These are phyloP conservation scores for Metschnikowia amazonensis DNA, from an alignment of 805 yeast species.

Conservation along the genomic window DNA sequence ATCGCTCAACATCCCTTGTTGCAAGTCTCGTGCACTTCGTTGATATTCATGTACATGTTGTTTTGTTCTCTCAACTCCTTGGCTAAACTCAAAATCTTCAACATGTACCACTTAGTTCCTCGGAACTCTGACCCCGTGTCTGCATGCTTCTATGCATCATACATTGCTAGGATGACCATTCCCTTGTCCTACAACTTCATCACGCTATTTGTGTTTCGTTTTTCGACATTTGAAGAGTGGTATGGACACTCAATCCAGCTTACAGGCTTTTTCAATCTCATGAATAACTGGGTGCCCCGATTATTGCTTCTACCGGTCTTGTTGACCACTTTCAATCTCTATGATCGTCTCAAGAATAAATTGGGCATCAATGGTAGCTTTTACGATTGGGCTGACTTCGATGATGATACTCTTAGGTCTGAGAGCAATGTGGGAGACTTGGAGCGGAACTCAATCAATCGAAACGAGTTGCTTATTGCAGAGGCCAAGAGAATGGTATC, in stretches of 20 bases:
- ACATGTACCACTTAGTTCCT: conserved; percentile 71
- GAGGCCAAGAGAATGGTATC: conserved; percentile 41
- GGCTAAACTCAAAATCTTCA: conserved; percentile 65
- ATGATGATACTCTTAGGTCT: conserved; percentile 24
- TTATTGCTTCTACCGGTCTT: conserved; percentile 66
- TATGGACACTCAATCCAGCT: conserved; percentile 72
- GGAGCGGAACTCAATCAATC: conserved; percentile 21
- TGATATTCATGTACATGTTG: conserved; percentile 61
- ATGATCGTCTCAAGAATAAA: conserved; percentile 51
- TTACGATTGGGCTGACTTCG: conserved; percentile 40
- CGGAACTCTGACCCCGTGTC: conserved; percentile 71
- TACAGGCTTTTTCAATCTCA: conserved; percentile 66
- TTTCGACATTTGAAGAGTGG: conserved; percentile 63
- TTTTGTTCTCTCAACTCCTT: conserved; percentile 62
- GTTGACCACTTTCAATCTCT: conserved; percentile 61
- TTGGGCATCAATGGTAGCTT: conserved; percentile 37
- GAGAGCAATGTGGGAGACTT: conserved; percentile 8
- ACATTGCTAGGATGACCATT: conserved; percentile 75
- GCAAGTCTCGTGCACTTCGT: conserved; percentile 38
- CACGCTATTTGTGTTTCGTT: conserved; percentile 54
- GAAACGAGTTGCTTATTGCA: conserved; percentile 36
- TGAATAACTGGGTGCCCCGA: conserved; percentile 75
- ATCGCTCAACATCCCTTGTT: conserved; percentile 19
- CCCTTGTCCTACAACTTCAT: conserved; percentile 79
- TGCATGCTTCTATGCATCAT: conserved; percentile 72